phyloP scores from a whole-genome alignment of 108 stramenopile species.

The Cyclostephanos tholiformis region DNA sequence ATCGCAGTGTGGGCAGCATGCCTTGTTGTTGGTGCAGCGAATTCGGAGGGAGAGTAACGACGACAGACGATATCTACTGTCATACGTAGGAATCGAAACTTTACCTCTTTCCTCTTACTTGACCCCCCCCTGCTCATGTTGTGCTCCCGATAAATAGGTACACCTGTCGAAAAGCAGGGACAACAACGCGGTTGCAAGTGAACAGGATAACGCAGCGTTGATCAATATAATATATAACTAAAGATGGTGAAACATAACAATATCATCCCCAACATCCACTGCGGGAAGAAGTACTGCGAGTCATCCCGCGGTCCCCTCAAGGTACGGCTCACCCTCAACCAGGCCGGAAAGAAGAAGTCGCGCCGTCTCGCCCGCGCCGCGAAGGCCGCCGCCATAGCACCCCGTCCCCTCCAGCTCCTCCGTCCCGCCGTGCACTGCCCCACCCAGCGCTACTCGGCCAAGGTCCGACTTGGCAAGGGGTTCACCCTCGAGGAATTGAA shows the following conservation, averaged over 20 bases:
- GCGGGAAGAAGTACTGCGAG: slow-evolving; percentile 94
- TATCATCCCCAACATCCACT: slow-evolving; percentile 97
- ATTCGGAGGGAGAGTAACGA: background rate
- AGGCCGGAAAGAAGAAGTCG: slow-evolving; percentile 96
- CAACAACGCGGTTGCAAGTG: no score
- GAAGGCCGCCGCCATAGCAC: slow-evolving; percentile 96
- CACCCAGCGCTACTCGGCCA: slow-evolving; percentile 95
- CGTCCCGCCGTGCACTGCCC: slow-evolving; percentile 96
- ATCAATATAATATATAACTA: slow-evolving; percentile 3
- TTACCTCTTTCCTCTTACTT: background rate
- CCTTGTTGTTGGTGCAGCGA: no score
- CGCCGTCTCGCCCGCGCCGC: slow-evolving; percentile 93
- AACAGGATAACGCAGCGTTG: no score
- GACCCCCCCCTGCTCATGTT: no score
- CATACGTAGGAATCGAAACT: no score
- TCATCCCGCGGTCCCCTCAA: slow-evolving; percentile 92
- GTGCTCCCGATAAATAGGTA: no score
- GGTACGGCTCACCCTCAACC: slow-evolving; percentile 92
- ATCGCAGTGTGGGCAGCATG: no score
- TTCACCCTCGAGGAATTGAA: slow-evolving; percentile 97
- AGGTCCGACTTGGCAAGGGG: slow-evolving; percentile 94
- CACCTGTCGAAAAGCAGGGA: no score
- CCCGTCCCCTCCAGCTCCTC: slow-evolving; percentile 91
- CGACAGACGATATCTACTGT: background rate
- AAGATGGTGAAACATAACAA: slow-evolving; percentile 99